phyloP scores from a whole-genome alignment of 345 rosid genomes.

The Arabis hirsuta region DNA sequence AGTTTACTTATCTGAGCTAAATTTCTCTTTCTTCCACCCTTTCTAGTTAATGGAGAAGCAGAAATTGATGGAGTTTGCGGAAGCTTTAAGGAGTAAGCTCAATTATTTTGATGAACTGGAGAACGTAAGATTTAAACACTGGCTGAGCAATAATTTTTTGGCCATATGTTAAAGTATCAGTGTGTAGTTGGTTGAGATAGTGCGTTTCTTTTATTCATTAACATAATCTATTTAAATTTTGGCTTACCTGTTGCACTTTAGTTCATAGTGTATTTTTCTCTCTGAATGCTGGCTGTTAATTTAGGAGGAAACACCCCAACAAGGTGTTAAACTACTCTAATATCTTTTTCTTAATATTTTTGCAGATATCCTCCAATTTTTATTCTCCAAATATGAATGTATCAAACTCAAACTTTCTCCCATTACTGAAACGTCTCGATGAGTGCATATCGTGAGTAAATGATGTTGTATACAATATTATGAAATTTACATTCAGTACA shows the following conservation, averaged over 20 bases:
- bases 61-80: conserved; percentile 86
- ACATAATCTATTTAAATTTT: not conserved
- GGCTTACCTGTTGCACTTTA: conserved; percentile 2
- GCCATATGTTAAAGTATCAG: conserved; percentile 7
- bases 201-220: conserved; percentile 16
- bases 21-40: conserved; percentile 31
- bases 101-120: conserved; percentile 98
- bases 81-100: conserved; percentile 93
- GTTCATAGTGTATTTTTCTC: conserved; percentile 19
- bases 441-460: conserved; percentile 91
- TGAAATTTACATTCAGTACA: conserved; percentile 14
- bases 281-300: conserved; percentile 3
- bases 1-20: conserved; percentile 14
- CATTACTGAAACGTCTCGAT: conserved; percentile 87
- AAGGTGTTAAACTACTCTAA: conserved; percentile 26
- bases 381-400: conserved; percentile 83
- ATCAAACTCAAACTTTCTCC: conserved; percentile 79
- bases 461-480: conserved; percentile 16
- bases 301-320: conserved; percentile 20
- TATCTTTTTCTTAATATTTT: conserved; percentile 9
- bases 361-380: conserved; percentile 82
- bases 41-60: conserved; percentile 83
- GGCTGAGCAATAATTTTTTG: conserved; percentile 38
- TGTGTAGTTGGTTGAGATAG: conserved; percentile 15
- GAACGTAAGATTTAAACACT: conserved; percentile 90